Evolutionary conservation across 257 asterid species (phyloP), one percentile per base, ranked within the genome.

Genomic region (Salvia miltiorrhiza): DNA sequence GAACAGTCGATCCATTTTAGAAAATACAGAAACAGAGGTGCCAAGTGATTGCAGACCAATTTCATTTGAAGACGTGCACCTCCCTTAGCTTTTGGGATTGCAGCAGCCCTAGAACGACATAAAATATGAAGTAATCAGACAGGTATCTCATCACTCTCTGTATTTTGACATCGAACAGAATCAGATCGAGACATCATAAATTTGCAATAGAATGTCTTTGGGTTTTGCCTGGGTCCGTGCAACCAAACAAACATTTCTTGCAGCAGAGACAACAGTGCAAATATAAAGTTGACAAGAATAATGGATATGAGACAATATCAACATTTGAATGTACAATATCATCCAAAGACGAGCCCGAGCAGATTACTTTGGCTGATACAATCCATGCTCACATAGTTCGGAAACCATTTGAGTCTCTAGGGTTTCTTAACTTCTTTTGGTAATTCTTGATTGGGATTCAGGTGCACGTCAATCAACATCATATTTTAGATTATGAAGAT

Each of bases 1-100:
- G 98, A 92, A 65, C 94, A 80, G 75, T 92, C 90, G 48, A 92
- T 73, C 96, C 96, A 92, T 24, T 77, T 91, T 32, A 89, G 94
- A 50, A 89, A 75, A 76, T 78, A 83, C 67, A 86, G 86, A 67
- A 84, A 63, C 54, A 89, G 53, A 32, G 96, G 93, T 19, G 96
- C 81, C 23, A 92, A 48, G 55, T 84, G 84, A 79, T 81, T 89
- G 84, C 82, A 87, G 59, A 85, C 94, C 81, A 92, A 64, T 65
- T 89, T 90, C 98, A 92, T 92, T 52, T 86, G 98, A 64, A 92
- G 78, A 21, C 83, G 86, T 10, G 86, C 85, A 50, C 94, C 88
- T 19, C 95, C 92, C 76, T 86, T 89, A 4, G 85, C 90, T 75
- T 86, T 87, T 1, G 98, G 98, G 79, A 92, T 86, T 40, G 84